phyloP scores from a whole-genome alignment of 495 filamentous ascomycete genomes.

The Chaetomium cochliodes region DNA sequence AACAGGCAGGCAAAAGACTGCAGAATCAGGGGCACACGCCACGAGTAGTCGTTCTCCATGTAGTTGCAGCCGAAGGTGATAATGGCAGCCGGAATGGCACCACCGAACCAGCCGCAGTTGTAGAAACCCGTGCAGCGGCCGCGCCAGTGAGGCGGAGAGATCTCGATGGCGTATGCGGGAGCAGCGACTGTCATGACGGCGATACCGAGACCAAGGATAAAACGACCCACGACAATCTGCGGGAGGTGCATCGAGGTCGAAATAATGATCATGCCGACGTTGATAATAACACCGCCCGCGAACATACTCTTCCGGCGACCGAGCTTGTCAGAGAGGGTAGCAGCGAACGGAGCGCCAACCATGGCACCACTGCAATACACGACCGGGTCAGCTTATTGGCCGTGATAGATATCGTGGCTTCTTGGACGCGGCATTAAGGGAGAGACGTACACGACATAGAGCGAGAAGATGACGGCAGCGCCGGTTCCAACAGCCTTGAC shows the following conservation, averaged over 20 bases:
- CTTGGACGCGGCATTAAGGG: background rate
- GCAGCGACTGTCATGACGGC: conserved; percentile 51
- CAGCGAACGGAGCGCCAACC: conserved; percentile 46
- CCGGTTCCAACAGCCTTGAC: conserved; percentile 38
- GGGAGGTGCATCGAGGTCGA: conserved; percentile 37
- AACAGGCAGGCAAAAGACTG: conserved; percentile 49
- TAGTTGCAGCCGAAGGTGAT: conserved; percentile 46
- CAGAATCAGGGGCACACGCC: conserved; percentile 49
- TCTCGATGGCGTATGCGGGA: conserved; percentile 49
- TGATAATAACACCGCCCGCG: conserved; percentile 52
- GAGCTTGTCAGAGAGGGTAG: conserved; percentile 45
- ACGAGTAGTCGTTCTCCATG: conserved; percentile 44
- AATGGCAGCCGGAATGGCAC: conserved; percentile 49
- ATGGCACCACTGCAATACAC: conserved; percentile 43
- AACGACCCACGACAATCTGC: conserved; percentile 52
- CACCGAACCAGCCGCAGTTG: conserved; percentile 54
- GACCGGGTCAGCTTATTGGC: background rate
- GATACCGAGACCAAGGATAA: conserved; percentile 53
- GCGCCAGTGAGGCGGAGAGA: conserved; percentile 51
- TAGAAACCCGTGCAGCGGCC: conserved; percentile 52
- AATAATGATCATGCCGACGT: conserved; percentile 49
- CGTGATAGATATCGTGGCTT: background rate
- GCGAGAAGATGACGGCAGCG: conserved; percentile 48
- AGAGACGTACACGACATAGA: conserved; percentile 47
- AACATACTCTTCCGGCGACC: conserved; percentile 50